Evolutionary conservation across 768 basidiomycete species (phyloP), one percentile per base, ranked within the genome.

Genomic region (Tremella mesenterica): DNA sequence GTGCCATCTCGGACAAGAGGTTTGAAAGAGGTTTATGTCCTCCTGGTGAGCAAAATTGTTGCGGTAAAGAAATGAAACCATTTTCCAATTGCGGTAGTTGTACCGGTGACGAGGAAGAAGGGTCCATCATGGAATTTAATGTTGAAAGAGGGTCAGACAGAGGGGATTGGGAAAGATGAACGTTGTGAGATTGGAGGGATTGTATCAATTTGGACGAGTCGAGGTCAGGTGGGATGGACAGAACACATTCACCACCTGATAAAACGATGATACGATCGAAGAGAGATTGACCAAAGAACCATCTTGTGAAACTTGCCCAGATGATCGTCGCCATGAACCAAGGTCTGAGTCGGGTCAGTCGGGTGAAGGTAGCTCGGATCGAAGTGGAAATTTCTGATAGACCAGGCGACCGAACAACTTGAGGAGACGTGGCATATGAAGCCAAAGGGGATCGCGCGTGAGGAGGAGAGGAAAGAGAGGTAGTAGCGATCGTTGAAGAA

Each of bases 251-350:
- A 0, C 65, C 68, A 10, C 68, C 68, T 3, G 58, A 56, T 0
- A 64, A 23, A 23, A 58, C 60, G 38, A 70, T 67, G 23, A 70
- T 55, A 20, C 68, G 52, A 56, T 70, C 68, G 7, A 64, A 64
- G 18, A 70, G 36, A 9, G 63, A 65, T 20, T 60, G 56, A 23
- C 68, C 68, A 36, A 70, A 70, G 44, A 64, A 67, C 65, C 65
- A 70, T 9, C 55, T 48, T 5, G 68, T 63, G 51, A 70, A 70
- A 20, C 48, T 46, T 10, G 51, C 25, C 68, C 68, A 70, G 38
- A 54, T 51, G 3, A 46, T 41, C 4, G 65, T 64, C 25, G 59
- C 65, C 14, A 65, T 10, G 4, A 54, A 23, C 28, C 53, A 69
- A 1, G 58, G 52, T 3, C 25, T 44, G n/a, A 69, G 30, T 9